Conservation (phyloP, 1,284 basidiomycete genomes). For the Sporisorium scitamineum region DNA sequence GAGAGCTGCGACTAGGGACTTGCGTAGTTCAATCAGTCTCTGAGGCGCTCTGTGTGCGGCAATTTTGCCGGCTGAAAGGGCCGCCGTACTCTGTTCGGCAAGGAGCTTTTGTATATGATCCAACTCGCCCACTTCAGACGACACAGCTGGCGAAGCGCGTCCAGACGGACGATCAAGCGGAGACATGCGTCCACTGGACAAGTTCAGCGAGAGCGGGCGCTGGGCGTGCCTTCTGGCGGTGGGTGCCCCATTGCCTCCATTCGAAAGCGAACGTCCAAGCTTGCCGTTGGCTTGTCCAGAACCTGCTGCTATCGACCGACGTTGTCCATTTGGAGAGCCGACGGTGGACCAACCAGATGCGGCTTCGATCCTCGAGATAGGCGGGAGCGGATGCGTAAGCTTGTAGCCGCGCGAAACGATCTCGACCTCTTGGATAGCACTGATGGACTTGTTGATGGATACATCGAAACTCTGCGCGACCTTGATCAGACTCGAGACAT, state of each 20-base stretch:
- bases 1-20: conserved; percentile 31
- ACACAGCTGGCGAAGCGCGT: conserved; percentile 28
- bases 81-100: conserved; percentile 24
- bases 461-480: conserved; percentile 58
- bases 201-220: conserved; percentile 30
- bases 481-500: conserved; percentile 36
- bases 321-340: conserved; percentile 27
- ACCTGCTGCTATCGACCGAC: conserved; percentile 13
- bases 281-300: conserved; percentile 14
- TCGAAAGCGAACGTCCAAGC: conserved; percentile 45
- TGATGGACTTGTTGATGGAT: conserved; percentile 58
- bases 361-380: conserved; percentile 66
- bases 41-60: conserved; percentile 36
- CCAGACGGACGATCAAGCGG: conserved; percentile 31
- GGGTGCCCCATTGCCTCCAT: conserved; percentile 29
- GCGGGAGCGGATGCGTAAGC: conserved; percentile 63
- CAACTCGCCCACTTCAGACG: conserved; percentile 11
- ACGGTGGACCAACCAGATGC: conserved; percentile 11
- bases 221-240: conserved; percentile 32
- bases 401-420: conserved; percentile 65
- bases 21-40: conserved; percentile 46
- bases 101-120: conserved; percentile 26
- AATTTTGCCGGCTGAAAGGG: background rate
- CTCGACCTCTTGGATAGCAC: conserved; percentile 67
- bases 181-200: conserved; percentile 37